phyloP scores from a whole-genome alignment of 768 basidiomycete species.

The Boletus insuetus region DNA sequence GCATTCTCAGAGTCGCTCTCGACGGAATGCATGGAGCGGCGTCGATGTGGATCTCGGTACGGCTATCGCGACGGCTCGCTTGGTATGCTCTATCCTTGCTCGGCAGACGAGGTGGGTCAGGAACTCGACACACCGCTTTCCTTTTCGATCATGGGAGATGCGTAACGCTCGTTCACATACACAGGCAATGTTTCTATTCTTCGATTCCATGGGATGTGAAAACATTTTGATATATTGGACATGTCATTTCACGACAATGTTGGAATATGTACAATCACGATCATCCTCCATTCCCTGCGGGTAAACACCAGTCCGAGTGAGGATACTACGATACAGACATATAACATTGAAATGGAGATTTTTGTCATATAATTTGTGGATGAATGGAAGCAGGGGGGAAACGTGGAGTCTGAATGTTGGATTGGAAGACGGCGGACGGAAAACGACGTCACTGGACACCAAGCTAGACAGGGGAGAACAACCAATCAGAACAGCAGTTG shows the following conservation, averaged over 20 bases:
- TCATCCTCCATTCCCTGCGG: slow-evolving; percentile 28
- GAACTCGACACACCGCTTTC: slow-evolving; percentile 1
- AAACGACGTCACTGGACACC: too few relatives aligned
- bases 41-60: slow-evolving; percentile 1
- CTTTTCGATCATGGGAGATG: slow-evolving; percentile 2
- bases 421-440: neutral
- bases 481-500: slow-evolving; percentile 17
- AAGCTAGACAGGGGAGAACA: neutral
- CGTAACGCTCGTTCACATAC: neutral
- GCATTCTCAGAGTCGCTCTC: neutral
- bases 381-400: slow-evolving; percentile 9
- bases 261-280: slow-evolving; percentile 26
- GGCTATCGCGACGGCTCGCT: slow-evolving; percentile 1
- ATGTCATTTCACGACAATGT: slow-evolving; percentile 1
- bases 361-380: slow-evolving; percentile 25
- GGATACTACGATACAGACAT: slow-evolving; percentile 31
- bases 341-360: slow-evolving; percentile 22
- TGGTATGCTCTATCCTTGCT: slow-evolving; percentile 1
- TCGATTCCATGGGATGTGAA: neutral
- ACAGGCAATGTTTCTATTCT: neutral
- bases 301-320: slow-evolving; percentile 17
- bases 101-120: slow-evolving; percentile 5
- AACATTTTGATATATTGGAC: neutral
- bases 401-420: neutral
- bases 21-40: neutral